Percentiles rank a stretch among this genome's conserved stretches.
These are phyloP conservation scores for Strigomonas oncopelti DNA, from an alignment of 208 protist genomes.

Conservation along the genomic window DNA sequence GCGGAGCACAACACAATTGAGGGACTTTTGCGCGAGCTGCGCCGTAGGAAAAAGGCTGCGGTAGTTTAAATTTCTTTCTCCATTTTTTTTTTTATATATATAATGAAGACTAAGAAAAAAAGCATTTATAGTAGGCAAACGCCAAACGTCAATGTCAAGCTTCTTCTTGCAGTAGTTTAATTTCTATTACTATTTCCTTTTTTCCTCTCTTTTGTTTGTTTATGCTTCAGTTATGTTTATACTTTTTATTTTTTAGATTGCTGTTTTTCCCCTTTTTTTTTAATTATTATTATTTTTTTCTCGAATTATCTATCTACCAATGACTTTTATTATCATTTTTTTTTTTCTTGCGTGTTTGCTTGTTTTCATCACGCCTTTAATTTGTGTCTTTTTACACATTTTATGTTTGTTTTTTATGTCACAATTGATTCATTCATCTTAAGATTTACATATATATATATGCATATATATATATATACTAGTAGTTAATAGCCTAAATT, in stretches of 20 bases:
- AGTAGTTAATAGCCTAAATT: background rate
- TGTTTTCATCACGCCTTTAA: background rate
- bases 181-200: constrained; percentile 7
- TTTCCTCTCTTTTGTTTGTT: constrained; percentile 8
- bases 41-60: constrained; percentile 48
- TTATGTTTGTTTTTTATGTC: constrained; percentile 13
- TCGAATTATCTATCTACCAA: background rate
- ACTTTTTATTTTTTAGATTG: constrained; percentile 15
- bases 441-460: background rate
- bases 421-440: background rate
- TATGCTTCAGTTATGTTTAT: constrained; percentile 12
- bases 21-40: constrained; percentile 50
- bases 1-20: constrained; percentile 77
- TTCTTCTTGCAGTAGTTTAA: too few relatives aligned
- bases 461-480: background rate
- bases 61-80: constrained; percentile 39
- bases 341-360: background rate
- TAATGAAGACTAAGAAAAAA: background rate
- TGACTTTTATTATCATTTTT: background rate
- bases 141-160: too few relatives aligned
- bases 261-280: constrained; percentile 6
- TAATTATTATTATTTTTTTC: background rate
- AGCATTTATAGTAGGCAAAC: background rate
- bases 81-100: background rate
- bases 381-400: constrained; percentile 2